A percentile compares a stretch with the other conserved stretches of the same genome.
Conservation (phyloP, 2,329 filamentous ascomycete species). For the Fusarium sp. region DNA sequence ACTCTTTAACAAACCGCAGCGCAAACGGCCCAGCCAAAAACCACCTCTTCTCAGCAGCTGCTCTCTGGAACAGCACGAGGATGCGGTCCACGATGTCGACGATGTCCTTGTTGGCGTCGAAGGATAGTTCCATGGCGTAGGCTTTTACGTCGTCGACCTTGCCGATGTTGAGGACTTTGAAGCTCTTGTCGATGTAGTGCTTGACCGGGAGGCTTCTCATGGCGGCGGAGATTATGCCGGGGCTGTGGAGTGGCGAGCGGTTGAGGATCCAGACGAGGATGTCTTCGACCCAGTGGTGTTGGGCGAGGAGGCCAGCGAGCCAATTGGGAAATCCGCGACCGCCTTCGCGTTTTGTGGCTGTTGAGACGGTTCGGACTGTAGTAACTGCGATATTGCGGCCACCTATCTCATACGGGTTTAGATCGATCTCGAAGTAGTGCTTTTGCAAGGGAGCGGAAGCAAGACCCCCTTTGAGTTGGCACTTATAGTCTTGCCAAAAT, state of each 20-base stretch:
- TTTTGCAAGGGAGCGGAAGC: rapidly evolving
- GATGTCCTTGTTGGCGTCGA: not conserved
- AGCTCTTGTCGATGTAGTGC: not conserved
- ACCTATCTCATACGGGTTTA: not conserved
- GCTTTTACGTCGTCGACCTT: not conserved
- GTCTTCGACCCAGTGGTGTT: not conserved
- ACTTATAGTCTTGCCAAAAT: not conserved
- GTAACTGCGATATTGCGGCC: not conserved
- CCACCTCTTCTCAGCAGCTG: not conserved
- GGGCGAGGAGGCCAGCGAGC: not conserved
- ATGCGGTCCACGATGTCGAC: not conserved
- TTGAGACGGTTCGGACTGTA: rapidly evolving
- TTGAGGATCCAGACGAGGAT: not conserved
- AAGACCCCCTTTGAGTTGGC: not conserved
- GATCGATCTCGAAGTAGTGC: not conserved
- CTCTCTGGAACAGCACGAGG: not conserved
- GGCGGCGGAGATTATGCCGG: not conserved
- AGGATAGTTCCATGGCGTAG: not conserved
- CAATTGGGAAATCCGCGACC: not conserved
- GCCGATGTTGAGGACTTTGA: not conserved
- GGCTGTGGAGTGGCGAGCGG: not conserved
- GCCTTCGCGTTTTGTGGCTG: not conserved
- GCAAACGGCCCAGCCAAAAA: not conserved
- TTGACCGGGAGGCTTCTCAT: not conserved
- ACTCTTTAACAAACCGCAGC: not conserved